Evolutionary conservation across 1,284 basidiomycete species (phyloP), one percentile per base, ranked within the genome.

Genomic region (Puccinia polysora): DNA sequence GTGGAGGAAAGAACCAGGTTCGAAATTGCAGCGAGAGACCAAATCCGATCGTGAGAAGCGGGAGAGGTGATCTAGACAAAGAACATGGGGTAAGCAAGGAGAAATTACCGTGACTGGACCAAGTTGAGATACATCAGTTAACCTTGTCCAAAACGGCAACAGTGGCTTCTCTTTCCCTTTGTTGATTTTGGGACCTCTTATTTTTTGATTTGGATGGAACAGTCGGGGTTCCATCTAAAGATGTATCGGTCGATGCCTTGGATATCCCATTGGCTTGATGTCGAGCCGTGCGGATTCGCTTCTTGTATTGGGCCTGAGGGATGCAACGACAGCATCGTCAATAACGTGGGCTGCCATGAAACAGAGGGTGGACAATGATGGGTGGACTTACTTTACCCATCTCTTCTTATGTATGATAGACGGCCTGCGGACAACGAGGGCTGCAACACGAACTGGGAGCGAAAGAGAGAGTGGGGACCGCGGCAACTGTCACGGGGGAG

Each of bases 301-400:
- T 69, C 43, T 69, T 69, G 53, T 69, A 59, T 69, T 69, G 65
- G 49, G 65, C 65, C 65, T 69, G n/a, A n/a, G n/a, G n/a, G n/a
- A n/a, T n/a, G n/a, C n/a, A n/a, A n/a, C n/a, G n/a, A n/a, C n/a
- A n/a, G n/a, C n/a, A n/a, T n/a, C n/a, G n/a, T n/a, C n/a, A n/a
- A n/a, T n/a, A n/a, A n/a, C n/a, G n/a, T n/a, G n/a, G n/a, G n/a
- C n/a, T n/a, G n/a, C n/a, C n/a, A n/a, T n/a, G n/a, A n/a, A n/a
- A n/a, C n/a, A n/a, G n/a, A n/a, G n/a, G n/a, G n/a, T n/a, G n/a
- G n/a, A n/a, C n/a, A n/a, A n/a, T n/a, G n/a, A n/a, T n/a, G n/a
- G n/a, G n/a, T n/a, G n/a, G n/a, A n/a, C n/a, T n/a, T n/a, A n/a
- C n/a, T n/a, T n/a, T n/a, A n/a, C n/a, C n/a, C n/a, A n/a, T n/a